These are phyloP conservation scores for Talaromyces trachyspermus DNA, from an alignment of 495 filamentous ascomycete genomes.

Conservation along the genomic window DNA sequence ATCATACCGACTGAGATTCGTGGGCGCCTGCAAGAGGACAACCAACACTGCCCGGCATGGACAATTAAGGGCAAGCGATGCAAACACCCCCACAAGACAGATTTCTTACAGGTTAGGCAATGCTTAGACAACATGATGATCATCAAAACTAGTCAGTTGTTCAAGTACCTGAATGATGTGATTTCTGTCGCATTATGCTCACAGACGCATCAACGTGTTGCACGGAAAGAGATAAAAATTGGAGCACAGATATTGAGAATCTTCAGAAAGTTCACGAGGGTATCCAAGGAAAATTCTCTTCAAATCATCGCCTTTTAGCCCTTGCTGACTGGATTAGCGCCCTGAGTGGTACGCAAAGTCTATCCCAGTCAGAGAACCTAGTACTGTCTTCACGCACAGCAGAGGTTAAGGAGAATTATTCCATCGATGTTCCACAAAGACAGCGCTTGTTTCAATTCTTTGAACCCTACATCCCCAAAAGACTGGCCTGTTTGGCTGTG, in stretches of 20 bases:
- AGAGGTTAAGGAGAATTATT: background rate
- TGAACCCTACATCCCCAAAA: constrained; percentile 4
- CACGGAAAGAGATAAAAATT: constrained; percentile 7
- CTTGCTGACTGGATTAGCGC: constrained; percentile 6
- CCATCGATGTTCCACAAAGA: background rate
- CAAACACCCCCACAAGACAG: background rate
- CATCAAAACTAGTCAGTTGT: constrained; percentile 1
- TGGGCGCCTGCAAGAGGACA: constrained; percentile 5
- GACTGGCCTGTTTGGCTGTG: background rate
- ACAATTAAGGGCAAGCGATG: constrained; percentile 7
- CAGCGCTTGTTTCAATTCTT: background rate
- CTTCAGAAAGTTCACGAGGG: background rate
- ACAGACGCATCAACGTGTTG: constrained; percentile 4
- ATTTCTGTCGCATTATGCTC: constrained; percentile 2
- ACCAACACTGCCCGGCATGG: constrained; percentile 7
- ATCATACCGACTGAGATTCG: constrained; percentile 8
- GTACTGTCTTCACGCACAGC: background rate
- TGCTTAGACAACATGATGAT: background rate
- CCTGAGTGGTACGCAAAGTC: background rate
- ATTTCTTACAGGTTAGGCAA: background rate
- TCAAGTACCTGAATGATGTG: background rate
- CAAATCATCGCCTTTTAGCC: constrained; percentile 6
- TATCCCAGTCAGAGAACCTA: background rate
- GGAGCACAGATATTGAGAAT: constrained; percentile 9
- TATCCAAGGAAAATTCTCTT: background rate